phyloP scores from a whole-genome alignment of 2,329 filamentous ascomycete genomes.

The Claviceps sorghi region DNA sequence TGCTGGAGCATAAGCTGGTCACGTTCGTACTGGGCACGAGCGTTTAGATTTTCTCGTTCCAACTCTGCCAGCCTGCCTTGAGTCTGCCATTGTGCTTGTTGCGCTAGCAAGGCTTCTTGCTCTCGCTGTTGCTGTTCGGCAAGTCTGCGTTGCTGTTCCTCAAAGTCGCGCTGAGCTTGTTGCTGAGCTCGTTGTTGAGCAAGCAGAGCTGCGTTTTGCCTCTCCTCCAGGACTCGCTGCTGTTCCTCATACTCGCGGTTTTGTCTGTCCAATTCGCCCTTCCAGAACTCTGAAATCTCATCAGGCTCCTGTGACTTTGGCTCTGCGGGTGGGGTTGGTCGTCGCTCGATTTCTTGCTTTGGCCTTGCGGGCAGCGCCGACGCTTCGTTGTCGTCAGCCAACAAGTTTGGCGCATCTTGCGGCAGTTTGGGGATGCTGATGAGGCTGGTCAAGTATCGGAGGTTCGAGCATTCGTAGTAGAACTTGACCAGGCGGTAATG shows the following conservation, averaged over 20 bases:
- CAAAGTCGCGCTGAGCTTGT: slow-evolving; percentile 86
- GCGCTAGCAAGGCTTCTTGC: slow-evolving; percentile 74
- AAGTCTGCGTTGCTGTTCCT: slow-evolving; percentile 79
- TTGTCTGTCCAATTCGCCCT: slow-evolving; percentile 76
- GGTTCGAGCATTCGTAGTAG: slow-evolving; percentile 97
- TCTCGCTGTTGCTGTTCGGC: slow-evolving; percentile 82
- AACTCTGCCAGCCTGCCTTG: slow-evolving; percentile 92
- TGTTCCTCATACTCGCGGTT: slow-evolving; percentile 93
- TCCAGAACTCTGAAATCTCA: slow-evolving; percentile 97
- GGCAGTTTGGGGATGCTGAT: slow-evolving; percentile 94
- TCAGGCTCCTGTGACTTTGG: slow-evolving; percentile 69
- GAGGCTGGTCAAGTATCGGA: slow-evolving; percentile 88
- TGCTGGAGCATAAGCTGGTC: slow-evolving; percentile 95
- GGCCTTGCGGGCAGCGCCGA: slow-evolving; percentile 71
- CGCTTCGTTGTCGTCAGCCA: slow-evolving; percentile 70
- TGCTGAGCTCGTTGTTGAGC: slow-evolving; percentile 71
- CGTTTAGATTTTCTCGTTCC: slow-evolving; percentile 87
- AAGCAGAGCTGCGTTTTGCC: slow-evolving; percentile 67
- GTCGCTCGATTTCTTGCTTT: slow-evolving; percentile 56
- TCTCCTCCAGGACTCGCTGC: slow-evolving; percentile 73
- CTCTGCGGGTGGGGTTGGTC: slow-evolving; percentile 53
- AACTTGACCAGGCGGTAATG: slow-evolving; percentile 95
- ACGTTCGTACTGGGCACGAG: slow-evolving; percentile 88
- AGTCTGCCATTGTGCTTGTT: slow-evolving; percentile 86
- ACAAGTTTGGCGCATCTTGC: slow-evolving; percentile 79